Conservation (phyloP, 345 rosid species). For the Hirschfeldia incana region DNA sequence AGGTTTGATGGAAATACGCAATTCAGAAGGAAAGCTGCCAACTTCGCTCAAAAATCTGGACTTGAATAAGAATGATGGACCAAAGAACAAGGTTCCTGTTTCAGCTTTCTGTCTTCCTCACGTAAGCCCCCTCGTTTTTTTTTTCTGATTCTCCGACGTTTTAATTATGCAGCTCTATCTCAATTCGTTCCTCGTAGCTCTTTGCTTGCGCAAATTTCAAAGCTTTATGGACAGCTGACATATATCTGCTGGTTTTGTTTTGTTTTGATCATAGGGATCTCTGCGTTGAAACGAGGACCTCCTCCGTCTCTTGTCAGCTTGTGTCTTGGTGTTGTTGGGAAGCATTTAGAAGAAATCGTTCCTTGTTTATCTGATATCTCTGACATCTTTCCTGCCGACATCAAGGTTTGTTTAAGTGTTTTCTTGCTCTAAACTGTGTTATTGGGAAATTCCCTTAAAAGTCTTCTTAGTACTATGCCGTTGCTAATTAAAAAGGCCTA, state of each 20-base stretch:
- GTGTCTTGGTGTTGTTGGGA: constrained; percentile 83
- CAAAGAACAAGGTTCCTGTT: constrained; percentile 26
- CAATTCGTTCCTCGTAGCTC: background rate
- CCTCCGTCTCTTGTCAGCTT: constrained; percentile 69
- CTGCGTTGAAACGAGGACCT: constrained; percentile 42
- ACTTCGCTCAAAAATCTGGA: constrained; percentile 48
- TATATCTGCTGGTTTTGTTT: background rate
- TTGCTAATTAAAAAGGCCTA: background rate
- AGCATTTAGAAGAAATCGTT: constrained; percentile 73
- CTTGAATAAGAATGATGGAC: constrained; percentile 38
- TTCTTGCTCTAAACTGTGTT: background rate
- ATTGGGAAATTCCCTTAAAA: background rate
- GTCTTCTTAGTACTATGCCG: background rate
- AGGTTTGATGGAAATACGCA: constrained; percentile 44
- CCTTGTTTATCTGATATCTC: constrained; percentile 66
- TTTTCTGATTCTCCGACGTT: background rate
- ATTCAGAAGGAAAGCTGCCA: constrained; percentile 34
- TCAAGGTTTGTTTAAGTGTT: constrained; percentile 53
- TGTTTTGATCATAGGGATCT: constrained; percentile 40
- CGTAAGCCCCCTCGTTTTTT: constrained; percentile 37
- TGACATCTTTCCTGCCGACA: constrained; percentile 54
- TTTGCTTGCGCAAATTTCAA: background rate
- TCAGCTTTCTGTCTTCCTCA: constrained; percentile 37
- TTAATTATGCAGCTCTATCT: background rate
- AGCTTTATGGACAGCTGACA: background rate